Evolutionary conservation across 768 basidiomycete species (phyloP).

Genomic region (Boletellus ananiceps): DNA sequence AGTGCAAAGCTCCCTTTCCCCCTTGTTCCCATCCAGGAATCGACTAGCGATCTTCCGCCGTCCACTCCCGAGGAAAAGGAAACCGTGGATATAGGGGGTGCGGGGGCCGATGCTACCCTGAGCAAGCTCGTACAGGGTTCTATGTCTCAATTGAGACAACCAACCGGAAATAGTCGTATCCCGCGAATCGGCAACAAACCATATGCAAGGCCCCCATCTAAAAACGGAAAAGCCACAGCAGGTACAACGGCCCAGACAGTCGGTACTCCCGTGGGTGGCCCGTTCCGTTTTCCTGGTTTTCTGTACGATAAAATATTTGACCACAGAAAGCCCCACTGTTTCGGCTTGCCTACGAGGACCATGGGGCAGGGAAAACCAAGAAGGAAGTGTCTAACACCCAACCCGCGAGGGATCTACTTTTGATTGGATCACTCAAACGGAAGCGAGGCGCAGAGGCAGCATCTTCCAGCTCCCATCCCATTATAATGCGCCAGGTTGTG

Average conservation of each 20-base stretch:
- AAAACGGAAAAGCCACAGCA: conserved; percentile 2
- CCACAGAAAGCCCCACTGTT: conserved; percentile 10
- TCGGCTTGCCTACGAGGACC: conserved; percentile 10
- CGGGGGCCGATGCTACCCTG: conserved; percentile 11
- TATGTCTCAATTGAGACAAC: conserved; percentile 48
- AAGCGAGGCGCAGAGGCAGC: conserved; percentile 19
- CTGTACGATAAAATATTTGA: neutral
- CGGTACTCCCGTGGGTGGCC: conserved; percentile 18
- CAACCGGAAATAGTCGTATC: conserved; percentile 48
- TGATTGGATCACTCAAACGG: conserved; percentile 30
- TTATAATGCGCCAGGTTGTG: conserved; percentile 35
- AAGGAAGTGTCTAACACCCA: conserved; percentile 9
- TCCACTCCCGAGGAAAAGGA: conserved; percentile 35
- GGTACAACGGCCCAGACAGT: conserved; percentile 2
- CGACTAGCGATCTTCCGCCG: conserved; percentile 16
- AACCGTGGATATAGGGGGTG: neutral
- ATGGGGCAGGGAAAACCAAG: conserved; percentile 4
- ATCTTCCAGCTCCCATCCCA: conserved; percentile 22
- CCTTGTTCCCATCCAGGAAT: conserved; percentile 21
- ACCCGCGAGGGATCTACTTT: conserved; percentile 4
- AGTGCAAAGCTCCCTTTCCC: conserved; percentile 27
- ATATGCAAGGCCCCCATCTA: conserved; percentile 41
- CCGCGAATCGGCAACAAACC: conserved; percentile 58
- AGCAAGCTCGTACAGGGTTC: conserved; percentile 20
- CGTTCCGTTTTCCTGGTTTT: neutral